Evolutionary conservation across 2,329 filamentous ascomycete genomes (phyloP).

Genomic region (Thelonectria blattea): DNA sequence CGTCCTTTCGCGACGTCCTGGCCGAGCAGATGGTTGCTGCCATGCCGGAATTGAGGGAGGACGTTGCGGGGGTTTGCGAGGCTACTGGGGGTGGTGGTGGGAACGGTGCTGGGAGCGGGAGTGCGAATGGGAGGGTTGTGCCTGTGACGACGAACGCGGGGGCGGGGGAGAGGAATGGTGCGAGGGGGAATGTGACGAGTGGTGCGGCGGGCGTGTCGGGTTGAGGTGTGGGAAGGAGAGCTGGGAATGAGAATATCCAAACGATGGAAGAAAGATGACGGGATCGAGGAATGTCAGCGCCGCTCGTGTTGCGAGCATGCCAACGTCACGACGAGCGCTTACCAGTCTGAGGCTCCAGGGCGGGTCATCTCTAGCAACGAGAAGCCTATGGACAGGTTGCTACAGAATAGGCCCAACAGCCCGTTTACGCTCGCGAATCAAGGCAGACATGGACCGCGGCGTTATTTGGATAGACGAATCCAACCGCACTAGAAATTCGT

Average conservation of each 20-base stretch:
- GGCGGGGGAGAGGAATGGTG: slow-evolving; percentile 24
- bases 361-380: no score
- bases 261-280: slow-evolving; percentile 1
- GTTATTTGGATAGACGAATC: no score
- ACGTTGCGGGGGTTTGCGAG: slow-evolving; percentile 58
- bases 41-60: slow-evolving; percentile 64
- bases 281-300: not conserved
- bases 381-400: no score
- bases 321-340: not conserved
- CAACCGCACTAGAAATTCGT: no score
- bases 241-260: not conserved
- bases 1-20: slow-evolving; percentile 65
- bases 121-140: not conserved
- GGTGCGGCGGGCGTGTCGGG: no score
- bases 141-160: slow-evolving; percentile 10
- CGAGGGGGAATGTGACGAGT: not conserved
- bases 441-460: no score
- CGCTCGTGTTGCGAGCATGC: slow-evolving; percentile 22
- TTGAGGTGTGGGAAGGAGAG: no score
- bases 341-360: no score
- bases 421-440: no score
- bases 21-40: slow-evolving; percentile 63
- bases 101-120: no score
- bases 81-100: slow-evolving; percentile 49
- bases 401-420: no score